Evolutionary conservation across 805 yeast species (phyloP), one percentile per base, ranked within the genome.

Genomic region (Barnettozyma salicaria): DNA sequence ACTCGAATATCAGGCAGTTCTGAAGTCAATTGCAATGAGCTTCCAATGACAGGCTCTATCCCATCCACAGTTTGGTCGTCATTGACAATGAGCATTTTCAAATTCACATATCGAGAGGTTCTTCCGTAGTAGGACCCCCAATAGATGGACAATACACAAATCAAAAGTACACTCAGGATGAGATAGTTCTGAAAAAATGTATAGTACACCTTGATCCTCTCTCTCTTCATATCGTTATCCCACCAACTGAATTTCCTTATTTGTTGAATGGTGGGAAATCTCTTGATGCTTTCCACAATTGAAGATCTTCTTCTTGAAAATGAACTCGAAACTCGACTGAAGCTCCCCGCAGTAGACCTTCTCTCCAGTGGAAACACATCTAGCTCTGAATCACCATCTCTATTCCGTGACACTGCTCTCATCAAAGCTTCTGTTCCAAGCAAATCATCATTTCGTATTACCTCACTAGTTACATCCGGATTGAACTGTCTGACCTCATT

Each of bases 121-220:
- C 40, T 31, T 16, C 45, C 34, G 39, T 56, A 59, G 13, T 44
- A 42, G 7, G 61, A 53, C 12, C 63, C 64, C 58, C 61, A 56
- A 36, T 57, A 57, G 2, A 62, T 48, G 7, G 57, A 48, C 14
- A 62, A 37, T 11, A 55, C 49, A 2, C 48, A 27, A 14, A 50
- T 36, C 17, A 56, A 44, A 10, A 57, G 47, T 13, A 51, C 16
- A 2, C 51, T 45, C 9, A 61, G 33, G 8, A 51, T 24, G 3
- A 53, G 9, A 34, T 50, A 52, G 39, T 48, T 45, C 13, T 26
- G 31, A 5, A 47, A 11, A 22, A 50, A 50, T 2, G 44, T 40
- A 6, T 32, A 17, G 36, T 45, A 47, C 1, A 50, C 44, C 19
- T 44, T 43, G 19, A 41, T 19, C 19, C 55, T 37, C 16, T 45